Evolutionary conservation across 768 basidiomycete species (phyloP), one percentile per base, ranked within the genome.

Genomic region (Panaeolus cyanescens): DNA sequence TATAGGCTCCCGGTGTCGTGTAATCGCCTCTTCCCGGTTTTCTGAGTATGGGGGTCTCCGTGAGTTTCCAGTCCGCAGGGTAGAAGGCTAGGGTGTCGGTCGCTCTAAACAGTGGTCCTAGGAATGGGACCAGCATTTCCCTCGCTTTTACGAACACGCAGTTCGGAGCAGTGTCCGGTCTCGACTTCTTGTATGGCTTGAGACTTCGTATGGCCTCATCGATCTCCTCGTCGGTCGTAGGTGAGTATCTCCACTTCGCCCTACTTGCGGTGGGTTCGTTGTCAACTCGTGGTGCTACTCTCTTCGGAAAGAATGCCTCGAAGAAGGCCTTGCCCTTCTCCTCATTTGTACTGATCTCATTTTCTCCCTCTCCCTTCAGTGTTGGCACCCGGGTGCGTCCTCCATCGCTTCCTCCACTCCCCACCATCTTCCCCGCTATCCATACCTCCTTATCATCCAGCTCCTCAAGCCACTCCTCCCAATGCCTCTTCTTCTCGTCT

Each of bases 1-100:
- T 60, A 55, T 70, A 78, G 2, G 74, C 69, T 37, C 71, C 71
- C 1, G 76, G 67, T 2, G 63, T 40, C 1, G 64, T 55, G 64
- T 80, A 80, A 64, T 76, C 69, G 0, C 62, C 28, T 56, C 71
- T 71, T 1, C 75, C 74, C 8, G 77, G 76, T 61, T 81, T 81
- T 1, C 65, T 55, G 0, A 80, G 59, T 0, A 77, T 71, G 1
- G 74, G 50, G 0, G 75, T 78, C 13, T 61, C 62, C 0, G 68
- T 59, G 2, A 37, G 22, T 15, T 19, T 42, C 65, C 65, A 68
- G 13, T 33, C 34, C 3, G 25, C 13, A 10, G 59, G 62, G 58
- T 74, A 79, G 60, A 60, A 22, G 5, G 20, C 40, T 8, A 22
- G 20, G n/a, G 40, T 42, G 22, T 42, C 40, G 1, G 40, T 42